Percentiles rank a stretch among this genome's conserved stretches.
These are phyloP conservation scores for Didymellaceae sp. DNA, from an alignment of 2,329 filamentous ascomycete species.

Conservation along the genomic window DNA sequence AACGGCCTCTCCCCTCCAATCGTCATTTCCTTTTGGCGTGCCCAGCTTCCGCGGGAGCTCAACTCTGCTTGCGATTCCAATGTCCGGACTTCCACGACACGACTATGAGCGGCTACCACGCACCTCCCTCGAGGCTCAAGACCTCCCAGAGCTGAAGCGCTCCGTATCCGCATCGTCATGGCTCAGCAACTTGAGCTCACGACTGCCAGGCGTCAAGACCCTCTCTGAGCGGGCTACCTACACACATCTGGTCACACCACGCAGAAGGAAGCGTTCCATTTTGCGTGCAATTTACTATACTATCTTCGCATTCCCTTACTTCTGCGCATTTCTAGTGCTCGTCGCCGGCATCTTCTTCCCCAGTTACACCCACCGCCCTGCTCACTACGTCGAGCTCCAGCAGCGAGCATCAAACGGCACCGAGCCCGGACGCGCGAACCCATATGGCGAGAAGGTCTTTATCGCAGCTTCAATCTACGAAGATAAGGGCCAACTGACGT, in stretches of 20 bases:
- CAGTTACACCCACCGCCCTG: slow-evolving; percentile 62
- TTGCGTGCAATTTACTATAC: slow-evolving; percentile 42
- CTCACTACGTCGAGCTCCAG: slow-evolving; percentile 58
- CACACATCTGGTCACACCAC: slow-evolving; percentile 42
- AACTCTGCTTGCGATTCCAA: slow-evolving; percentile 11
- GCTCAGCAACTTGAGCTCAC: slow-evolving; percentile 27
- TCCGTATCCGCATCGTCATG: slow-evolving; percentile 31
- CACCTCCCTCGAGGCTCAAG: slow-evolving; percentile 35
- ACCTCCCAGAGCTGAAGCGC: slow-evolving; percentile 21
- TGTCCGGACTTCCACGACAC: slow-evolving; percentile 32
- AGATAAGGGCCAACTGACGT: slow-evolving; percentile 63
- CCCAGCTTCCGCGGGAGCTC: slow-evolving; percentile 7
- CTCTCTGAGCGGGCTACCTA: slow-evolving; percentile 40
- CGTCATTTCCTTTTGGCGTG: background rate
- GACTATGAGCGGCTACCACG: slow-evolving; percentile 45
- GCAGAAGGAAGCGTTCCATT: slow-evolving; percentile 40
- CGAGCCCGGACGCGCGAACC: slow-evolving; percentile 55
- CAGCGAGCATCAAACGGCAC: slow-evolving; percentile 36
- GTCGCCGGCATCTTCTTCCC: slow-evolving; percentile 59
- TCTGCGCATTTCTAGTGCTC: slow-evolving; percentile 48
- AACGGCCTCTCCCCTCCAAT: background rate
- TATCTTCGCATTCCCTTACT: slow-evolving; percentile 41
- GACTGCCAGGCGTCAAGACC: slow-evolving; percentile 33
- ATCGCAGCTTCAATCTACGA: slow-evolving; percentile 77
- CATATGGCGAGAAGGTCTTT: slow-evolving; percentile 70